Conservation (phyloP, 2,329 filamentous ascomycete genomes). For the Sarocladium strictum region DNA sequence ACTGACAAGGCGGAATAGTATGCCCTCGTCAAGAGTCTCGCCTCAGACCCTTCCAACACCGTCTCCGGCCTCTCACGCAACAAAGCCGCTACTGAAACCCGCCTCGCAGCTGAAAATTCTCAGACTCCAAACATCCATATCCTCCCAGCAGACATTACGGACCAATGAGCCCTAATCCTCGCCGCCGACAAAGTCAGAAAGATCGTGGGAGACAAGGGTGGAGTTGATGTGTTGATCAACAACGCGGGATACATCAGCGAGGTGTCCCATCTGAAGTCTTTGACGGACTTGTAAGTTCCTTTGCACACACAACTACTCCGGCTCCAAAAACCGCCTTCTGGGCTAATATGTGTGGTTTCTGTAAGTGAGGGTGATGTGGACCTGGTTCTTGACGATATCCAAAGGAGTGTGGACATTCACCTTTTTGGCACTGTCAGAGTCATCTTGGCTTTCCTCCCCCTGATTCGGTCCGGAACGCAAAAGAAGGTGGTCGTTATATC, state of each 20-base stretch:
- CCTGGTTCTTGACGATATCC: background rate
- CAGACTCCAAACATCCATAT: background rate
- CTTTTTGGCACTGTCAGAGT: background rate
- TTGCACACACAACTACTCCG: too few relatives aligned
- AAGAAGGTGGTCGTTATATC: background rate
- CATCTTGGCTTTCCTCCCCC: background rate
- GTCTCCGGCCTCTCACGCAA: background rate
- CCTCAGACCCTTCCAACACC: background rate
- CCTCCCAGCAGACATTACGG: background rate
- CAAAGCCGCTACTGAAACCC: background rate
- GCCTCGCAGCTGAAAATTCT: background rate
- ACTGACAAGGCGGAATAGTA: background rate
- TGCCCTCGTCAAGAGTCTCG: background rate
- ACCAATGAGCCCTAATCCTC: background rate
- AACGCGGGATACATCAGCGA: conserved; percentile 29
- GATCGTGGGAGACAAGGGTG: background rate
- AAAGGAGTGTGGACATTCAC: background rate
- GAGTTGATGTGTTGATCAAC: conserved; percentile 35
- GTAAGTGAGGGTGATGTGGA: background rate
- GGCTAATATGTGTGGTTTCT: background rate
- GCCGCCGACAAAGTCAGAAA: background rate
- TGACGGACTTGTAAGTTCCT: background rate
- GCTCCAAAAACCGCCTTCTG: too few relatives aligned
- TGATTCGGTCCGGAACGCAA: background rate
- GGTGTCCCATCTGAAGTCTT: background rate